Conservation (phyloP, 495 filamentous ascomycete genomes). For the Lasiosphaeris hirsuta region DNA sequence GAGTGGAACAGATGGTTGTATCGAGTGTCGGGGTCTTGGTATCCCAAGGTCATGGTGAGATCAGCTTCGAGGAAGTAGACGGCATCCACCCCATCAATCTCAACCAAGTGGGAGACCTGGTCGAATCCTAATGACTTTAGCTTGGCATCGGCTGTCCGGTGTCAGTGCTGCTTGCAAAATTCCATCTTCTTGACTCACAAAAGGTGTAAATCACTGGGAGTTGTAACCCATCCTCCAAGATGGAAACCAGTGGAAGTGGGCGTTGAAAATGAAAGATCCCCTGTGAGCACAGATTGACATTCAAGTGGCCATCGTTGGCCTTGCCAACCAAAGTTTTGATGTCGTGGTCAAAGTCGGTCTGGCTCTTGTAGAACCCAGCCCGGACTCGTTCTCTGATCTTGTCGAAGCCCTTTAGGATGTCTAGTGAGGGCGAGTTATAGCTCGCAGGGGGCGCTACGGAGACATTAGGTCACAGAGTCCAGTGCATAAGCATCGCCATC, state of each 20-base stretch:
- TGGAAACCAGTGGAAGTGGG: not conserved
- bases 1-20: not conserved
- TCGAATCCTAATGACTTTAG: not conserved
- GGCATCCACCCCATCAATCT: not conserved
- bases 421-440: not conserved
- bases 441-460: not conserved
- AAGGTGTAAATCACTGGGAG: not conserved
- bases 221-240: not conserved
- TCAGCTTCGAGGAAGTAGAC: constrained; percentile 1
- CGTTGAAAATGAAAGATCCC: constrained; percentile 1
- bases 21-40: constrained; percentile 3
- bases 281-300: not conserved
- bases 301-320: constrained; percentile 1
- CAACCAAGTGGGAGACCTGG: not conserved
- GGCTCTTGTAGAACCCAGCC: not conserved
- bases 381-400: not conserved
- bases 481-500: not conserved
- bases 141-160: not conserved
- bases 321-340: not conserved
- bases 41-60: not conserved
- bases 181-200: not conserved
- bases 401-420: not conserved
- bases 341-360: not conserved
- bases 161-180: too few relatives aligned
- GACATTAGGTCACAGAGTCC: not conserved